phyloP scores from a whole-genome alignment of 2,329 filamentous ascomycete genomes.

The Metarhizium anisopliae region DNA sequence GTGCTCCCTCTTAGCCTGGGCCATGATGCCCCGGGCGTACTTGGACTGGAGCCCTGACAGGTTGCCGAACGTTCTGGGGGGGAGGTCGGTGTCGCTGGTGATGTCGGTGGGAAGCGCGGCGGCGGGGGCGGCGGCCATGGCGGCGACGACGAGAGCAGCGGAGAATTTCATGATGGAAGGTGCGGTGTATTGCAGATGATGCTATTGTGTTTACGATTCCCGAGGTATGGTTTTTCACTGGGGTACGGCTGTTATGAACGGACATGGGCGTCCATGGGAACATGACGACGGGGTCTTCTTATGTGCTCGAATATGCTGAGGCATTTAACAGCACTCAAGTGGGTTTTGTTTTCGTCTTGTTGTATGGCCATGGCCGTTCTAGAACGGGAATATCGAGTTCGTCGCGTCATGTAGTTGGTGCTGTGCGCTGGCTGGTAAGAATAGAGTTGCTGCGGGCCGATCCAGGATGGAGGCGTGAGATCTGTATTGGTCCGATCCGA shows the following conservation, averaged over 20 bases:
- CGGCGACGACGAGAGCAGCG: not conserved
- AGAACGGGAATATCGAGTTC: not conserved
- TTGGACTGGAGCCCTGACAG: not conserved
- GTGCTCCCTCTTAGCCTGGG: not conserved
- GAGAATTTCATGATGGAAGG: not conserved
- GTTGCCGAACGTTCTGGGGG: not conserved
- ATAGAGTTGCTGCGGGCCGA: not conserved
- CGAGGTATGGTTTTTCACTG: too few species aligned
- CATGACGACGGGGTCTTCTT: not conserved
- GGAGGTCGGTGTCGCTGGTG: not conserved
- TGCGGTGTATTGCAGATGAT: not conserved
- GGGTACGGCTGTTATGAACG: too few species aligned
- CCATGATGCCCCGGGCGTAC: not conserved
- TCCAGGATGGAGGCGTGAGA: not conserved
- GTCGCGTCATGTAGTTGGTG: not conserved
- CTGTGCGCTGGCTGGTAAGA: not conserved
- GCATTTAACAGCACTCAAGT: not conserved
- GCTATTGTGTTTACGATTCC: not conserved
- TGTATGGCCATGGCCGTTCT: not conserved
- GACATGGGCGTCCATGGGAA: too few species aligned
- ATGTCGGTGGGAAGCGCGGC: not conserved
- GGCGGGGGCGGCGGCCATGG: not conserved
- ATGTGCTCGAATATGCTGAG: not conserved
- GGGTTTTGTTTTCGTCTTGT: not conserved
- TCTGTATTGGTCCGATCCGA: not conserved